Evolutionary conservation across 257 asterid species (phyloP).

Genomic region (Eucommia ulmoides): DNA sequence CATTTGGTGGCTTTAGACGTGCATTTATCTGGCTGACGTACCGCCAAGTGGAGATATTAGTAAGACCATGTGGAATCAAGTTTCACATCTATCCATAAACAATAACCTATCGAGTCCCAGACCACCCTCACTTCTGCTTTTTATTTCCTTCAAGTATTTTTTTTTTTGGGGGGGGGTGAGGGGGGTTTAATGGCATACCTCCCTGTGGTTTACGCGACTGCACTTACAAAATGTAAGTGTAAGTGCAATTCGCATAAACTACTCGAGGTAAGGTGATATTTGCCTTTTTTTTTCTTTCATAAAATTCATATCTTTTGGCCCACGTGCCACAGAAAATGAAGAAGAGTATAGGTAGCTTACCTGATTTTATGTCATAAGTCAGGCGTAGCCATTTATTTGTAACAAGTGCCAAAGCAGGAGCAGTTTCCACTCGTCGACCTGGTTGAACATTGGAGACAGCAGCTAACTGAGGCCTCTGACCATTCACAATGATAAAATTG

Average conservation of each 20-base stretch:
- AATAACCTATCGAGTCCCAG: not conserved
- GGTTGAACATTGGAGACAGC: conserved; percentile 55
- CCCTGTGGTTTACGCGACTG: too few species aligned
- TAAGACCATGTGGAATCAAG: not conserved
- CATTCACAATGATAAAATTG: conserved; percentile 73
- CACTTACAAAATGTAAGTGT: too few species aligned
- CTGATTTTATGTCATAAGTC: conserved; percentile 76
- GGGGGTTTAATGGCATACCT: too few species aligned
- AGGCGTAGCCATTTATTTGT: conserved; percentile 85
- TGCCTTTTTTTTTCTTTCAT: too few species aligned
- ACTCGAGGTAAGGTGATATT: too few species aligned
- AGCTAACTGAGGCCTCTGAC: conserved; percentile 64
- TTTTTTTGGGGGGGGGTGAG: not conserved
- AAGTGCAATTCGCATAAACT: too few species aligned
- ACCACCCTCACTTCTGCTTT: too few species aligned
- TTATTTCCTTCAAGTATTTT: too few species aligned
- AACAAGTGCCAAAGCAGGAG: conserved; percentile 58
- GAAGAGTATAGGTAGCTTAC: conserved; percentile 29
- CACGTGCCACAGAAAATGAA: not conserved
- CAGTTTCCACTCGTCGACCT: conserved; percentile 82
- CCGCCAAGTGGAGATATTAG: not conserved
- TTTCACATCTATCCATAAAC: not conserved
- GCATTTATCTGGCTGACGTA: not conserved
- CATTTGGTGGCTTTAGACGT: not conserved
- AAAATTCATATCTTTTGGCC: too few species aligned